phyloP scores from a whole-genome alignment of 2,329 filamentous ascomycete genomes.

The Alternaria atra region DNA sequence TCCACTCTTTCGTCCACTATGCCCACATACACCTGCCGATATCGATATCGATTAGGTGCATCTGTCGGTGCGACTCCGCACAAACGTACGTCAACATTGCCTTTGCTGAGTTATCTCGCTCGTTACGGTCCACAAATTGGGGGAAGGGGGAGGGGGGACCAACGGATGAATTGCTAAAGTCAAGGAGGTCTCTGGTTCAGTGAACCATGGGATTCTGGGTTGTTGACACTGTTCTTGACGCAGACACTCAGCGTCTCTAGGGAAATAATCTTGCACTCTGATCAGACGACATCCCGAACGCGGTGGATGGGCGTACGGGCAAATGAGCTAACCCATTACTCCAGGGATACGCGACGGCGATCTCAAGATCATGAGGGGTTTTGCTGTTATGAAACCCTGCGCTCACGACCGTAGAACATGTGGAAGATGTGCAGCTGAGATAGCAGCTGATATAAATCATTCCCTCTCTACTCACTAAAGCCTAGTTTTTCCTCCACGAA shows the following conservation, averaged over 20 bases:
- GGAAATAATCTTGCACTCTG: background rate
- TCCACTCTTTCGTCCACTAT: background rate
- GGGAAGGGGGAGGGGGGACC: background rate
- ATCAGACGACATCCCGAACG: background rate
- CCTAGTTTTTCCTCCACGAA: background rate
- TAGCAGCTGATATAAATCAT: no score
- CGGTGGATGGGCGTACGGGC: background rate
- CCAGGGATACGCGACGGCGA: no score
- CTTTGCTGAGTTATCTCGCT: background rate
- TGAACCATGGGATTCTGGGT: conserved; percentile 1
- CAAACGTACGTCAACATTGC: background rate
- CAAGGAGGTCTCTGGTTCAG: background rate
- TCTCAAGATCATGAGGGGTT: no score
- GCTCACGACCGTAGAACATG: no score
- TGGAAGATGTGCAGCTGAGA: no score
- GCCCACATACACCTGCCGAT: background rate
- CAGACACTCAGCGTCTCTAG: background rate
- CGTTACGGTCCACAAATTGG: background rate
- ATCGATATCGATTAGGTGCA: conserved; percentile 17
- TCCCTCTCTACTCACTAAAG: conserved; percentile 14
- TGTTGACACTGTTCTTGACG: background rate
- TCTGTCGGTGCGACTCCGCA: conserved; percentile 8
- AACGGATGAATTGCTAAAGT: background rate
- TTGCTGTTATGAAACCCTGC: no score
- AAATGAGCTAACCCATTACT: background rate